These are phyloP conservation scores for Zygotorulaspora chibaensis DNA, from an alignment of 805 yeast species.

Conservation along the genomic window DNA sequence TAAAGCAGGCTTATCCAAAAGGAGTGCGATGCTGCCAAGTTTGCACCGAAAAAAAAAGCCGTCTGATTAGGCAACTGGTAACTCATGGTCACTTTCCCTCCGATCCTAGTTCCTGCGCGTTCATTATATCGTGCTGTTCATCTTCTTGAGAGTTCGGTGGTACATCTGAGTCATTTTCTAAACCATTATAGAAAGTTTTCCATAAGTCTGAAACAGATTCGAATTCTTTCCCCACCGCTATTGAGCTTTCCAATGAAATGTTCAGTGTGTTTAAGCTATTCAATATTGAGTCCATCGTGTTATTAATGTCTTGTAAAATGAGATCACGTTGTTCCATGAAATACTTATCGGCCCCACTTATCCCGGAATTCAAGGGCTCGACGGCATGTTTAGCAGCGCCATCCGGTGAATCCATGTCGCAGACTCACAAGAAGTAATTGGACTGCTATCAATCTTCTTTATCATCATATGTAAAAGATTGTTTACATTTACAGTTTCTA, in stretches of 20 bases:
- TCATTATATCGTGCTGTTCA: conserved; percentile 1
- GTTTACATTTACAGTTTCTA: background rate
- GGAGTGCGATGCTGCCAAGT: conserved; percentile 12
- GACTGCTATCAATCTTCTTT: background rate
- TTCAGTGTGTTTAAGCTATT: conserved; percentile 61
- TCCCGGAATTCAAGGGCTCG: conserved; percentile 1
- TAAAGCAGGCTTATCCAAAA: conserved; percentile 28
- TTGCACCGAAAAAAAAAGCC: conserved; percentile 11
- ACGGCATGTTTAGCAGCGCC: conserved; percentile 2
- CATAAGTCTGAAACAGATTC: conserved; percentile 68
- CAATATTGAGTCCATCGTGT: conserved; percentile 58
- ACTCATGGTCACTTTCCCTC: background rate
- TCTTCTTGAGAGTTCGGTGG: conserved; percentile 8
- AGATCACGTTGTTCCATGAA: conserved; percentile 31
- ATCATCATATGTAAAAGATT: background rate
- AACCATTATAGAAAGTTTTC: conserved; percentile 60
- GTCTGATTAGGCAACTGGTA: background rate
- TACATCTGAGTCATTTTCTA: conserved; percentile 20
- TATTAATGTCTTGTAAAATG: conserved; percentile 30
- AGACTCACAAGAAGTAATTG: background rate
- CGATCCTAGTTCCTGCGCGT: background rate
- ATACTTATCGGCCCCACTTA: conserved; percentile 22
- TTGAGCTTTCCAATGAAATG: conserved; percentile 59
- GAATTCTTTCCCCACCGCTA: conserved; percentile 73
- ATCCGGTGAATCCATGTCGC: conserved; percentile 1